phyloP scores from a whole-genome alignment of 2,329 filamentous ascomycete genomes.

The Metarhizium guizhouense region DNA sequence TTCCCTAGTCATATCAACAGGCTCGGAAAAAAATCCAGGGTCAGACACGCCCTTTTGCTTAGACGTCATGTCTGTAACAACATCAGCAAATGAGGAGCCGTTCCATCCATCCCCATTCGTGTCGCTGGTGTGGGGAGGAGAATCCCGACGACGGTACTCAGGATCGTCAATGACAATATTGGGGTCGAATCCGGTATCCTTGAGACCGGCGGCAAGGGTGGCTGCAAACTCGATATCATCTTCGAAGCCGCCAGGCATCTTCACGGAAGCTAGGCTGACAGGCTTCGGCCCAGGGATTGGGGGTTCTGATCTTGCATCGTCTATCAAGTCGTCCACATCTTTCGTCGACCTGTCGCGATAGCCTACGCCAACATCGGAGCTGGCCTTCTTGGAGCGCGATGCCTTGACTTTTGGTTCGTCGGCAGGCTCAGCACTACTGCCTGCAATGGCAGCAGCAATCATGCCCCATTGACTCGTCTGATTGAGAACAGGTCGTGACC shows the following conservation, averaged over 20 bases:
- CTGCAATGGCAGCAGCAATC: slow-evolving; percentile 40
- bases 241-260: slow-evolving; percentile 57
- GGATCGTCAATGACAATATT: slow-evolving; percentile 61
- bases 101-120: slow-evolving; percentile 32
- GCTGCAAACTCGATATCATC: slow-evolving; percentile 64
- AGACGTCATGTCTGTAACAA: slow-evolving; percentile 29
- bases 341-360: slow-evolving; percentile 12
- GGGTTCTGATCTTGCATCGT: slow-evolving; percentile 34
- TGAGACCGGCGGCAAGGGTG: slow-evolving; percentile 57
- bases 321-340: slow-evolving; percentile 17
- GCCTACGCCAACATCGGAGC: slow-evolving; percentile 5
- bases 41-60: slow-evolving; percentile 16
- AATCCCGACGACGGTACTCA: slow-evolving; percentile 52
- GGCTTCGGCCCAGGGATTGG: slow-evolving; percentile 51
- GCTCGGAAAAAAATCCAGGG: slow-evolving; percentile 37
- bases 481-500: slow-evolving; percentile 24
- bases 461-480: slow-evolving; percentile 42
- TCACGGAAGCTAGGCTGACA: slow-evolving; percentile 32
- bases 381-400: slow-evolving; percentile 5
- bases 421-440: slow-evolving; percentile 28
- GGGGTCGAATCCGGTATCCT: slow-evolving; percentile 62
- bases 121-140: slow-evolving; percentile 52
- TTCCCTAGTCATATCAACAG: slow-evolving; percentile 34
- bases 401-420: slow-evolving; percentile 21
- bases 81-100: slow-evolving; percentile 39